Conservation (phyloP, 2,329 filamentous ascomycete genomes). For the Microascus cirrosus region DNA sequence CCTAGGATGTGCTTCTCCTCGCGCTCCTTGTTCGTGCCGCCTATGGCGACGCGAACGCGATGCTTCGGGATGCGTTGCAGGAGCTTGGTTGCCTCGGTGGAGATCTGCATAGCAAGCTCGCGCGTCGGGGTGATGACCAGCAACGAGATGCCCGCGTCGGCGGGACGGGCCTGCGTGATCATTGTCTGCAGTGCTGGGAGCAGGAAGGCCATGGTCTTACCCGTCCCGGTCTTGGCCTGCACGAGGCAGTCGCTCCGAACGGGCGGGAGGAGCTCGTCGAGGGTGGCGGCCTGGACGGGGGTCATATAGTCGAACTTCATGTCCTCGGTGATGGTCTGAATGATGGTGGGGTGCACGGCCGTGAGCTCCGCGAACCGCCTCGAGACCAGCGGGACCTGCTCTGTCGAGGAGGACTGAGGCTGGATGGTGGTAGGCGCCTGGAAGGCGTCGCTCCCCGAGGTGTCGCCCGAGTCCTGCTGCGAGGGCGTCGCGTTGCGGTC, state of each 20-base stretch:
- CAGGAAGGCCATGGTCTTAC: slow-evolving; percentile 77
- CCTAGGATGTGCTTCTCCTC: slow-evolving; percentile 60
- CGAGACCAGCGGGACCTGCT: slow-evolving; percentile 27
- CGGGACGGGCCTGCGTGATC: slow-evolving; percentile 29
- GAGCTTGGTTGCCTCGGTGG: slow-evolving; percentile 58
- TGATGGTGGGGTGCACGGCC: slow-evolving; percentile 32
- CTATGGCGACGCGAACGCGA: slow-evolving; percentile 68
- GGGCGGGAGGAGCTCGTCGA: slow-evolving; percentile 33
- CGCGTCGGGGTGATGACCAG: slow-evolving; percentile 62
- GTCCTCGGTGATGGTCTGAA: slow-evolving; percentile 35
- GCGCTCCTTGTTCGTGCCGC: slow-evolving; percentile 62
- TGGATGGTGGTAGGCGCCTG: background rate
- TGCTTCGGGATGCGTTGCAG: slow-evolving; percentile 66
- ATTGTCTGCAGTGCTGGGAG: slow-evolving; percentile 75
- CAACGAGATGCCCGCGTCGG: slow-evolving; percentile 35
- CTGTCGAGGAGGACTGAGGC: slow-evolving; percentile 18
- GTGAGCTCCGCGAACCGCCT: slow-evolving; percentile 34
- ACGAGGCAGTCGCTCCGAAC: slow-evolving; percentile 47
- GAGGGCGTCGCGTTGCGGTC: background rate
- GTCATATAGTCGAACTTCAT: slow-evolving; percentile 41
- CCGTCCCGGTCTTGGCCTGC: slow-evolving; percentile 79
- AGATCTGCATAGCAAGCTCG: slow-evolving; percentile 60
- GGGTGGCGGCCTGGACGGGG: slow-evolving; percentile 41
- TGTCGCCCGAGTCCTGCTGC: background rate
- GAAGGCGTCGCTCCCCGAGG: background rate